Conservation (phyloP, 768 basidiomycete species). For the Boletus subcaerulescens region DNA sequence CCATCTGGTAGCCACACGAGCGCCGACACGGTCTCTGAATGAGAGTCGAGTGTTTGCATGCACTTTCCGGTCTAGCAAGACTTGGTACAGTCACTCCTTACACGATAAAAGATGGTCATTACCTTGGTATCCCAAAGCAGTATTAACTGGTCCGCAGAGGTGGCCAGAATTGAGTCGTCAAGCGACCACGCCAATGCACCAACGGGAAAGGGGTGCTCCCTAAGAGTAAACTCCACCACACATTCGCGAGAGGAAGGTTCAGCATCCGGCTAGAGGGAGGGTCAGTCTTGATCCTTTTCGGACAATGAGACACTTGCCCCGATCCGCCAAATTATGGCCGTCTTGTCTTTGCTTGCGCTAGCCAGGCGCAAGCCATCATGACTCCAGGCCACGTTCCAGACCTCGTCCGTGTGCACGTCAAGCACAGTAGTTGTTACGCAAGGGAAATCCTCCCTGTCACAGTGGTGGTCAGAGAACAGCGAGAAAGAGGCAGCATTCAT, state of each 20-base stretch:
- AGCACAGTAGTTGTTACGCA: slow-evolving; percentile 80
- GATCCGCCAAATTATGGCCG: slow-evolving; percentile 86
- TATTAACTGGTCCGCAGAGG: slow-evolving; percentile 76
- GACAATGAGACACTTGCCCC: slow-evolving; percentile 52
- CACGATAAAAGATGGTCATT: slow-evolving; percentile 13
- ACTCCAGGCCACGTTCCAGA: slow-evolving; percentile 97
- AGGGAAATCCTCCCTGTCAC: slow-evolving; percentile 81
- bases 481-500: slow-evolving; percentile 60
- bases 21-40: slow-evolving; percentile 81
- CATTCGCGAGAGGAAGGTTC: slow-evolving; percentile 56
- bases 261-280: slow-evolving; percentile 39
- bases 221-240: slow-evolving; percentile 55
- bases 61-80: slow-evolving; percentile 66
- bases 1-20: slow-evolving; percentile 88
- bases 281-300: slow-evolving; percentile 4
- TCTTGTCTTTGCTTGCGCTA: slow-evolving; percentile 83
- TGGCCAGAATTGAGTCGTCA: slow-evolving; percentile 81
- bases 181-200: slow-evolving; percentile 90
- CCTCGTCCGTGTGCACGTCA: slow-evolving; percentile 86
- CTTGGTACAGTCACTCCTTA: slow-evolving; percentile 4
- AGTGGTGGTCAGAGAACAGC: slow-evolving; percentile 84
- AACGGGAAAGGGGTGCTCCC: slow-evolving; percentile 77
- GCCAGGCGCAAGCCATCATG: slow-evolving; percentile 83
- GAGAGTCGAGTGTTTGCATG: slow-evolving; percentile 61
- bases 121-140: slow-evolving; percentile 92